phyloP scores from a whole-genome alignment of 208 protist species.

The Wallacemonas collosoma region DNA sequence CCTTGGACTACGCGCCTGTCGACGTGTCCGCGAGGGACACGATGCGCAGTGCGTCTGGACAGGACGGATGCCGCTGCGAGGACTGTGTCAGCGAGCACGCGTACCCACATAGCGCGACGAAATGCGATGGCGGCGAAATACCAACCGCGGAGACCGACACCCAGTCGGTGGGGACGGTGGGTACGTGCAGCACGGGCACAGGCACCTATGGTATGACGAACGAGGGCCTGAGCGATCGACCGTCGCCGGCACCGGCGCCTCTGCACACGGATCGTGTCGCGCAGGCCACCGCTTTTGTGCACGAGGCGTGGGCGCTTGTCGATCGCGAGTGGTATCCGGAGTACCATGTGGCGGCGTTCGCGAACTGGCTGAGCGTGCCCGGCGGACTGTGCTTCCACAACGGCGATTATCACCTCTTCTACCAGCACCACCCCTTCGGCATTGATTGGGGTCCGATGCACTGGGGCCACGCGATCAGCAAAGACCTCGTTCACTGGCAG shows the following conservation, averaged over 20 bases:
- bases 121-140: background rate
- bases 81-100: background rate
- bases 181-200: conserved; percentile 5
- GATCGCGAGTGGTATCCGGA: conserved; percentile 44
- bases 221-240: background rate
- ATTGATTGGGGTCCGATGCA: conserved; percentile 57
- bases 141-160: background rate
- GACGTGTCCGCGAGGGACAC: no score
- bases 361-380: conserved; percentile 50
- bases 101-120: background rate
- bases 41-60: background rate
- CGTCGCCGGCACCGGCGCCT: background rate
- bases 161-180: background rate
- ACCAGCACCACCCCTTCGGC: conserved; percentile 50
- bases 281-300: conserved; percentile 18
- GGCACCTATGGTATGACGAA: conserved; percentile 7
- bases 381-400: conserved; percentile 44
- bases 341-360: conserved; percentile 41
- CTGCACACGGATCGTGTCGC: conserved; percentile 38
- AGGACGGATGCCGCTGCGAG: background rate
- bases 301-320: conserved; percentile 22
- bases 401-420: conserved; percentile 46
- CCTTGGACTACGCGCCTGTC: background rate
- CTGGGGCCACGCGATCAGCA: conserved; percentile 49
- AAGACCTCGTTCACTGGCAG: conserved; percentile 47